Conservation (phyloP, 2,329 filamentous ascomycete genomes). For the Gnomoniopsis smithogilvyi region DNA sequence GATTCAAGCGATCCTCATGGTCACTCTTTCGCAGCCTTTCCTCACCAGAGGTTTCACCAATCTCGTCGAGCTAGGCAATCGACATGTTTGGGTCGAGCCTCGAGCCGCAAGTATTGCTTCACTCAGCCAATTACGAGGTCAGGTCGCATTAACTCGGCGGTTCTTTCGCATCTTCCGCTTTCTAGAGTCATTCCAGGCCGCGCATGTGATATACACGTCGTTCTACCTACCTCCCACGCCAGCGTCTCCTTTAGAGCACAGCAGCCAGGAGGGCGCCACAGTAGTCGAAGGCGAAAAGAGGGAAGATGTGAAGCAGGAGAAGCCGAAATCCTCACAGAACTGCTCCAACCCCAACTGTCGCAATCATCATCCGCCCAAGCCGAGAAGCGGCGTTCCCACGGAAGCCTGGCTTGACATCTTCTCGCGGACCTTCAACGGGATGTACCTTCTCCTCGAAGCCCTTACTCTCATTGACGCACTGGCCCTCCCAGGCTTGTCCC, state of each 20-base stretch:
- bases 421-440: slow-evolving; percentile 57
- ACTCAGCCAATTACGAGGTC: slow-evolving; percentile 6
- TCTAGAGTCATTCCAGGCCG: slow-evolving; percentile 54
- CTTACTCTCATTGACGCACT: slow-evolving; percentile 56
- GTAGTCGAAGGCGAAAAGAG: neutral
- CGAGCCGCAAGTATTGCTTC: neutral
- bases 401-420: slow-evolving; percentile 51
- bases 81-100: slow-evolving; percentile 6
- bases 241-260: neutral
- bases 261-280: neutral
- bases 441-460: slow-evolving; percentile 67
- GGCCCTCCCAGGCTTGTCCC: slow-evolving; percentile 39
- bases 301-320: neutral
- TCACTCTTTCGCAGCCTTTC: slow-evolving; percentile 8
- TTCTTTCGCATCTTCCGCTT: slow-evolving; percentile 69
- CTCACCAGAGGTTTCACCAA: slow-evolving; percentile 2
- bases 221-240: slow-evolving; percentile 18
- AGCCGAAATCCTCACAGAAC: neutral
- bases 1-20: slow-evolving; percentile 14
- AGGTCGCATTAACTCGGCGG: slow-evolving; percentile 41
- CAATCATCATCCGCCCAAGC: slow-evolving; percentile 11
- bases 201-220: slow-evolving; percentile 39
- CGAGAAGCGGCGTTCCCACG: slow-evolving; percentile 18
- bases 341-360: slow-evolving; percentile 18
- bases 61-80: slow-evolving; percentile 10